Percentiles rank a stretch among this genome's conserved stretches.
These are phyloP conservation scores for Pleurotus giganteus DNA, from an alignment of 768 basidiomycete genomes.

Conservation along the genomic window DNA sequence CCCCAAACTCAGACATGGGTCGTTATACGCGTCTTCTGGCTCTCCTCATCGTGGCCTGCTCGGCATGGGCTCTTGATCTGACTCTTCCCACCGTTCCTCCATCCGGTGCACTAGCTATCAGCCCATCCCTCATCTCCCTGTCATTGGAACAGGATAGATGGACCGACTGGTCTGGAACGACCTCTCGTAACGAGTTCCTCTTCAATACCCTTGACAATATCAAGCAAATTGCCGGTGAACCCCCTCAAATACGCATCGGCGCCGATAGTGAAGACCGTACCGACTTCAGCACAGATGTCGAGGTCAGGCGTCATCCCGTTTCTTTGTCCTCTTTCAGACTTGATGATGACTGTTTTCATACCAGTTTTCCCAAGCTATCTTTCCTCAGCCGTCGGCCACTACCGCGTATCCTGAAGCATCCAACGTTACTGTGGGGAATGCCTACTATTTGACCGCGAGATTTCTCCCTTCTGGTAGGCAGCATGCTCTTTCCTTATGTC, in stretches of 20 bases:
- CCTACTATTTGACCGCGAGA: slow-evolving; percentile 50
- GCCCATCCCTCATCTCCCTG: slow-evolving; percentile 53
- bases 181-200: slow-evolving; percentile 54
- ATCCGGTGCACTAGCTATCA: slow-evolving; percentile 30
- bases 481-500: slow-evolving; percentile 1
- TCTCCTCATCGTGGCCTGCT: not conserved
- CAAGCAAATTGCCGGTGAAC: slow-evolving; percentile 45
- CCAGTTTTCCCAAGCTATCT: slow-evolving; percentile 45
- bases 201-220: slow-evolving; percentile 59
- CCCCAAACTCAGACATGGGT: too few relatives aligned
- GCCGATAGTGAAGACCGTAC: slow-evolving; percentile 61
- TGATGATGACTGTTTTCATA: too few relatives aligned
- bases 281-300: slow-evolving; percentile 46
- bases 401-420: slow-evolving; percentile 69
- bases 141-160: slow-evolving; percentile 73
- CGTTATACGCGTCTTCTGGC: not conserved
- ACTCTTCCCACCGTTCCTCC: slow-evolving; percentile 39
- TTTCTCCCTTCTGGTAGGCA: slow-evolving; percentile 48
- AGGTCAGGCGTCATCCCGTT: too few relatives aligned
- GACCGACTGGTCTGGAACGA: slow-evolving; percentile 63
- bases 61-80: slow-evolving; percentile 26
- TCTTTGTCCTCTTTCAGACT: too few relatives aligned
- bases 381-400: slow-evolving; percentile 44
- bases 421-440: slow-evolving; percentile 55
- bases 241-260: slow-evolving; percentile 59